Evolutionary conservation across 352 stramenopile genomes (phyloP), one percentile per base, ranked within the genome.

Genomic region (Globisporangium solare): DNA sequence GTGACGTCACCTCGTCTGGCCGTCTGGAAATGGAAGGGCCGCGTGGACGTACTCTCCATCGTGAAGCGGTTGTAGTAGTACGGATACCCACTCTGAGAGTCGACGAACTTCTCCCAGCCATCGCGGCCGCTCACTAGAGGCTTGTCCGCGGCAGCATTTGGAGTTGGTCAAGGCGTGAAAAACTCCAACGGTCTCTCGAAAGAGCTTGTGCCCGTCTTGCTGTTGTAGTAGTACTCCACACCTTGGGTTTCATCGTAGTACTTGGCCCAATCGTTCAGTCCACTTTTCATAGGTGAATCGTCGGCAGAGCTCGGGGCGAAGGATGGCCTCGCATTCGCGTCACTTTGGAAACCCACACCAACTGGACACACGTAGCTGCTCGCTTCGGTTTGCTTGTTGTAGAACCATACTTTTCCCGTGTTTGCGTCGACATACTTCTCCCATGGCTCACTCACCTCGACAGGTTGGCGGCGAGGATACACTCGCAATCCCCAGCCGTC

Each of bases 1-100:
- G 50, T 49, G 15, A 58, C 57, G 18, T 49, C 46, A 14, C 58
- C 54, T 18, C 39, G 46, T 13, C 57, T 49, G 12, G 60, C 42
- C 1, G 67, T 74, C 55, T 68, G 55, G 18, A 69, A 68, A 51
- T 46, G 66, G 4, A 50, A 18, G 1, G 63, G 60, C 6, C 64
- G 51, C 27, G 20, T 54, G 55, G 83, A 97, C 40, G 74, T 88
- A 43, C 82, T 89, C 61, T 91, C 83, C 40, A 66, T 69, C 0
- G 86, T 94, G 20, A 55, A 51, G 50, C 71, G 61, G 67, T 96
- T 94, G 71, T 86, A 94, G 68, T 92, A 96, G 62, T 94, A 95
- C 12, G 55, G 56, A 11, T 76, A 64, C 2, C 73, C 76, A 14
- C 69, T 83, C 11, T 66, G 39, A 6, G 66, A 54, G 42, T 92